A percentile compares a stretch with the other conserved stretches of the same genome.
phyloP scores from a whole-genome alignment of 148 eudicot species.

The Spergularia marina region DNA sequence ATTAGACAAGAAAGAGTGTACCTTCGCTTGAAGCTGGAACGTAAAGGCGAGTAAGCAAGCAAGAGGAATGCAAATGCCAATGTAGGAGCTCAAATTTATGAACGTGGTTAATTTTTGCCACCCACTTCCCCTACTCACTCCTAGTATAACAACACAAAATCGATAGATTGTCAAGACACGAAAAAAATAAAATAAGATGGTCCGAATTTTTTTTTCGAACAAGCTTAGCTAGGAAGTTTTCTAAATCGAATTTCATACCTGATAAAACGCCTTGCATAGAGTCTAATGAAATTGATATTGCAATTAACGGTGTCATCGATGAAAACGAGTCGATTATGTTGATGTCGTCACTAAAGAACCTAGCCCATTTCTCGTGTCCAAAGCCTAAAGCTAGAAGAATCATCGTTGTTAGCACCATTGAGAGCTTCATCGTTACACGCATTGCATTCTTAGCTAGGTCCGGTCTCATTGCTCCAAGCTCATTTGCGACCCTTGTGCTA shows the following conservation, averaged over 20 bases:
- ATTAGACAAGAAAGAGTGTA: conserved; percentile 1
- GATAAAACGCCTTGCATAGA: conserved; percentile 78
- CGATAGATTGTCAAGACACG: too few relatives aligned
- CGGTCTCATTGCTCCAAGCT: conserved; percentile 69
- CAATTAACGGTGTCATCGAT: conserved; percentile 61
- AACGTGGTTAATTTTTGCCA: conserved; percentile 73
- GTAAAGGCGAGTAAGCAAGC: conserved; percentile 55
- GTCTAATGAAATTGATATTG: conserved; percentile 55
- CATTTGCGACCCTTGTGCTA: conserved; percentile 91
- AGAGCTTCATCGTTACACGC: conserved; percentile 65
- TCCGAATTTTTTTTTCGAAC: too few relatives aligned
- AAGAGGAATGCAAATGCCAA: conserved; percentile 66
- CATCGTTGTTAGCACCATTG: conserved; percentile 41
- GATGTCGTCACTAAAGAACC: conserved; percentile 52
- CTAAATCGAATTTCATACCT: conserved; percentile 34
- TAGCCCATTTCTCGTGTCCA: conserved; percentile 67
- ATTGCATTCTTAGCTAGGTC: conserved; percentile 64
- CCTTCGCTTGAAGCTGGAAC: conserved; percentile 56
- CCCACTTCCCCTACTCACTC: conserved; percentile 83
- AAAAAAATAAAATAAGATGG: too few relatives aligned
- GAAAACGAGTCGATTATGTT: conserved; percentile 44
- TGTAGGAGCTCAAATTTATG: conserved; percentile 60
- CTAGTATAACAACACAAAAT: conserved; percentile 25
- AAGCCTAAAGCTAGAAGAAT: conserved; percentile 49
- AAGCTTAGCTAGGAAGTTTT: too few relatives aligned